phyloP scores from a whole-genome alignment of 306 rosid species.

The Adenanthera pavonina region DNA sequence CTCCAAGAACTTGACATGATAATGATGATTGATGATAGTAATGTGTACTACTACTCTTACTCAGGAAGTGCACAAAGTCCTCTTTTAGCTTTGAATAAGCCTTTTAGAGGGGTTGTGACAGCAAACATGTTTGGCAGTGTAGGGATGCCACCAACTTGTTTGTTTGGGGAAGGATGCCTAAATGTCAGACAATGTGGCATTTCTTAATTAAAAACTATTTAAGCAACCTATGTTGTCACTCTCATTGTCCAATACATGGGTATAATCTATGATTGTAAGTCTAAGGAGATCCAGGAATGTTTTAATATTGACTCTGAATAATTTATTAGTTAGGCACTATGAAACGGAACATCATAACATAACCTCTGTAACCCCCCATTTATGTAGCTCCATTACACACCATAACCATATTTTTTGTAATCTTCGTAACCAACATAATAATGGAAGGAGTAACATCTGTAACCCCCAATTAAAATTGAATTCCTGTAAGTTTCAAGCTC shows the following conservation, averaged over 20 bases:
- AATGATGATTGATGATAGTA: not conserved
- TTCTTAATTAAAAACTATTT: conserved; percentile 48
- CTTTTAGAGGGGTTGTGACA: conserved; percentile 52
- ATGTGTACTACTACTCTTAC: not conserved
- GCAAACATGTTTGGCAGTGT: conserved; percentile 77
- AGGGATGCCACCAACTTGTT: conserved; percentile 70
- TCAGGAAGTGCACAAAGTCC: conserved; percentile 2
- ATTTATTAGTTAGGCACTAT: not conserved
- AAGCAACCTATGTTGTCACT: conserved; percentile 55
- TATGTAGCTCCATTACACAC: no score
- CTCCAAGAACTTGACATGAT: conserved; percentile 63
- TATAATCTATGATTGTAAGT: no score
- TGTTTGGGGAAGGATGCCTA: conserved; percentile 61
- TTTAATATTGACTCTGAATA: no score
- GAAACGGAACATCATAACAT: no score
- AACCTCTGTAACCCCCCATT: no score
- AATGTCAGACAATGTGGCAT: conserved; percentile 78
- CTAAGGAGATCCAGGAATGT: no score
- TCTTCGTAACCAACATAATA: no score
- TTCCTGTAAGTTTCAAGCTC: no score
- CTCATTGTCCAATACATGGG: conserved; percentile 38
- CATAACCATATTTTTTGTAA: no score
- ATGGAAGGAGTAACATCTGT: no score
- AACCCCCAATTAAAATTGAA: no score
- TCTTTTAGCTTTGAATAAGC: conserved; percentile 39